Evolutionary conservation across 1,139 yeast species (phyloP).

Genomic region (Candida anutae): DNA sequence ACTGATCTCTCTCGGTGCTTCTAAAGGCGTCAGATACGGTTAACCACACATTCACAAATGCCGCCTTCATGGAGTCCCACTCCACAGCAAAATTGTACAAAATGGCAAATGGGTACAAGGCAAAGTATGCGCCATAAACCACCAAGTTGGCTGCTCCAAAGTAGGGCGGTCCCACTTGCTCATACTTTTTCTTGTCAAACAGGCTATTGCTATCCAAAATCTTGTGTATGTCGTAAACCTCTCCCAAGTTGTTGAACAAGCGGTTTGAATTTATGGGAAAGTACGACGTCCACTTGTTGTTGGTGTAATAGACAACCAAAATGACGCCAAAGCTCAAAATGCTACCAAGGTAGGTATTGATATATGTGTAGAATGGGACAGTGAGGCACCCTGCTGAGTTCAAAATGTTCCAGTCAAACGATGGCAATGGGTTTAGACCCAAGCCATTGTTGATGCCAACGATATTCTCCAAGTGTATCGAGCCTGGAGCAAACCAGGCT

Average conservation of each 20-base stretch:
- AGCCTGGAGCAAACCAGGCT: slow-evolving; percentile 36
- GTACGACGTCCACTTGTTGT: slow-evolving; percentile 44
- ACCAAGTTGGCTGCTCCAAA: slow-evolving; percentile 50
- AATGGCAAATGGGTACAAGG: slow-evolving; percentile 49
- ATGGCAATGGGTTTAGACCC: slow-evolving; percentile 38
- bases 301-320: slow-evolving; percentile 42
- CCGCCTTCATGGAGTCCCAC: slow-evolving; percentile 37
- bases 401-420: slow-evolving; percentile 40
- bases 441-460: slow-evolving; percentile 32
- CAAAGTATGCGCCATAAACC: slow-evolving; percentile 49
- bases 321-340: slow-evolving; percentile 32
- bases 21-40: slow-evolving; percentile 22
- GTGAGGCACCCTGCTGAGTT: slow-evolving; percentile 36
- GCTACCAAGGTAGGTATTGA: slow-evolving; percentile 36
- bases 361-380: slow-evolving; percentile 36
- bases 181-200: slow-evolving; percentile 34
- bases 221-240: slow-evolving; percentile 29
- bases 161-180: slow-evolving; percentile 47
- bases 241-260: slow-evolving; percentile 43
- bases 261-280: slow-evolving; percentile 48
- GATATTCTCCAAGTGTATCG: slow-evolving; percentile 32
- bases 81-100: slow-evolving; percentile 38
- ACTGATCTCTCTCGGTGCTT: slow-evolving; percentile 7
- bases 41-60: slow-evolving; percentile 30
- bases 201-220: slow-evolving; percentile 31